A percentile compares a stretch with the other conserved stretches of the same genome.
These are phyloP conservation scores for Phialophora macrospora DNA, from an alignment of 2,329 filamentous ascomycete genomes.

Conservation along the genomic window DNA sequence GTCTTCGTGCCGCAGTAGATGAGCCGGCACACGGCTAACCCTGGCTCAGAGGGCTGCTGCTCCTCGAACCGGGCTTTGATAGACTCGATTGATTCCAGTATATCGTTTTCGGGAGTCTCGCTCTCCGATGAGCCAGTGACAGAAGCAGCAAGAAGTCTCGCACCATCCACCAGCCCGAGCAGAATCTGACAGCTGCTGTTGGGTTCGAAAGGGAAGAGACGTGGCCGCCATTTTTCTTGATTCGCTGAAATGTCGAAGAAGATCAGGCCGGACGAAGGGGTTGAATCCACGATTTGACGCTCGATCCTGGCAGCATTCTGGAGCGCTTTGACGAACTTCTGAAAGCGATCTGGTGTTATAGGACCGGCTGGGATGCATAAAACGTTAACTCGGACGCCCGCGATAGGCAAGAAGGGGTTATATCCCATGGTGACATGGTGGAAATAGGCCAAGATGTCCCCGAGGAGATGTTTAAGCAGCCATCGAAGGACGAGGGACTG, in stretches of 20 bases:
- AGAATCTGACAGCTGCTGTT: slow-evolving; percentile 84
- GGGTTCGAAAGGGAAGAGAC: slow-evolving; percentile 78
- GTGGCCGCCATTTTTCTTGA: slow-evolving; percentile 25
- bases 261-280: slow-evolving; percentile 14
- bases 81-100: slow-evolving; percentile 20
- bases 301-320: slow-evolving; percentile 60
- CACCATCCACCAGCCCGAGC: slow-evolving; percentile 82
- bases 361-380: slow-evolving; percentile 84
- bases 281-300: slow-evolving; percentile 16
- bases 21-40: slow-evolving; percentile 27
- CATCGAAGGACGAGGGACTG: neutral
- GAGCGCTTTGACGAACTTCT: slow-evolving; percentile 76
- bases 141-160: slow-evolving; percentile 62
- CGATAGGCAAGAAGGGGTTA: slow-evolving; percentile 87
- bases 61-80: slow-evolving; percentile 28
- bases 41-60: slow-evolving; percentile 10
- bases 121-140: slow-evolving; percentile 34
- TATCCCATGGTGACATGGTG: slow-evolving; percentile 69
- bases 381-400: slow-evolving; percentile 87
- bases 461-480: neutral
- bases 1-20: slow-evolving; percentile 18
- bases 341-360: slow-evolving; percentile 81
- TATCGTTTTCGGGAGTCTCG: slow-evolving; percentile 34
- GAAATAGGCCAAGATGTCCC: neutral
- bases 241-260: slow-evolving; percentile 31